Conservation (phyloP, 2,329 filamentous ascomycete species). For the Dactylellina haptotyla region DNA sequence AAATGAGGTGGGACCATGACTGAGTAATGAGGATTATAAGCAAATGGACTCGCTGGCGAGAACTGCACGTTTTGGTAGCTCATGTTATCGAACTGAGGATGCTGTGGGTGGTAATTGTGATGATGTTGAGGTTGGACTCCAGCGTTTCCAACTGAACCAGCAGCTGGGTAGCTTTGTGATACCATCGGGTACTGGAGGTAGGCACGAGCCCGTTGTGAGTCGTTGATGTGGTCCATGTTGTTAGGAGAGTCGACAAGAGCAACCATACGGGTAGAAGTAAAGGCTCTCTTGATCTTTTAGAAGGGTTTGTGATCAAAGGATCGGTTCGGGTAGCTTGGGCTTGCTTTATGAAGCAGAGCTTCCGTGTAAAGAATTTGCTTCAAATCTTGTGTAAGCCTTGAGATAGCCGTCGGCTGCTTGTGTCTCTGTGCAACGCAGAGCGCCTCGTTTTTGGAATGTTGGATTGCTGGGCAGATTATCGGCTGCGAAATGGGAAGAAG, state of each 20-base stretch:
- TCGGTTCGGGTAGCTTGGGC: conserved; percentile 6
- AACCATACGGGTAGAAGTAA: conserved; percentile 1
- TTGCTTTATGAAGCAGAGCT: conserved; percentile 43
- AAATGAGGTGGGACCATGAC: conserved; percentile 31
- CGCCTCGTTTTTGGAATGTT: conserved; percentile 19
- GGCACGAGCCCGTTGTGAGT: conserved; percentile 23
- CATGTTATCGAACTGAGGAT: conserved; percentile 16
- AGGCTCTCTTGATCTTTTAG: no score
- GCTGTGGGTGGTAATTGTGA: conserved; percentile 6
- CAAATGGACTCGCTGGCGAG: conserved; percentile 7
- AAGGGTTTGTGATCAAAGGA: conserved; percentile 4
- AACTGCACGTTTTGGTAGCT: conserved; percentile 23
- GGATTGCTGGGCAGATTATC: conserved; percentile 10
- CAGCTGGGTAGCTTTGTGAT: conserved; percentile 26
- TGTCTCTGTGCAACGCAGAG: conserved; percentile 33
- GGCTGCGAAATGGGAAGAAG: background rate
- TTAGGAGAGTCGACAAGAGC: conserved; percentile 1
- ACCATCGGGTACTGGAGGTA: conserved; percentile 27
- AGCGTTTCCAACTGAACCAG: conserved; percentile 14
- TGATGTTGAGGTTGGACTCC: background rate
- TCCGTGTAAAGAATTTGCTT: conserved; percentile 24
- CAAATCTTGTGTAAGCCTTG: conserved; percentile 22
- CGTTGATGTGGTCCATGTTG: conserved; percentile 30
- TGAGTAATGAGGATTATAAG: conserved; percentile 35
- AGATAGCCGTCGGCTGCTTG: conserved; percentile 17